A percentile compares a stretch with the other conserved stretches of the same genome.
These are phyloP conservation scores for Butyriboletus loyo DNA, from an alignment of 768 basidiomycete species.

Conservation along the genomic window DNA sequence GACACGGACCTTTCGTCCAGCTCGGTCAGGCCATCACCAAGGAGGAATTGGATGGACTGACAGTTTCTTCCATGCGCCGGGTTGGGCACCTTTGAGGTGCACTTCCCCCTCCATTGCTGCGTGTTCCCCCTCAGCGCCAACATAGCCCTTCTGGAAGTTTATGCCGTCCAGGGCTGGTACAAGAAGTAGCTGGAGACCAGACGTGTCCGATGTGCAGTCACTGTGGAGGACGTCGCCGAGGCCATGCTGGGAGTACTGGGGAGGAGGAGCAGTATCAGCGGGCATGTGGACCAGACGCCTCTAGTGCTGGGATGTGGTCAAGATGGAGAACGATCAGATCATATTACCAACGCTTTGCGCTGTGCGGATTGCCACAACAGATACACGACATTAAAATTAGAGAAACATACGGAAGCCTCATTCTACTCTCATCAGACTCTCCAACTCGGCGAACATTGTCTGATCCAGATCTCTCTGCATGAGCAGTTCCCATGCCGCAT, in stretches of 20 bases:
- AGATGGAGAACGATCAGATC: not conserved
- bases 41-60: conserved; percentile 41
- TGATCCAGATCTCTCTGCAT: conserved; percentile 72
- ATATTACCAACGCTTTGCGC: not conserved
- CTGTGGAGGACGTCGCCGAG: conserved; percentile 19
- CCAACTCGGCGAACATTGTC: conserved; percentile 73
- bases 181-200: conserved; percentile 65
- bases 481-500: conserved; percentile 68
- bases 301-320: not conserved
- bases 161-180: conserved; percentile 65
- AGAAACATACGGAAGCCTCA: conserved; percentile 23
- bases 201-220: conserved; percentile 17
- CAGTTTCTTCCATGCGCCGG: conserved; percentile 64
- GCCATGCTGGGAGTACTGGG: conserved; percentile 57
- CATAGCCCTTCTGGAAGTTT: conserved; percentile 81
- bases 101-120: conserved; percentile 87
- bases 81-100: conserved; percentile 70
- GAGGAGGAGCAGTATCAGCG: conserved; percentile 51
- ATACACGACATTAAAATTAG: conserved; percentile 12
- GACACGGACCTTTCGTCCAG: conserved; percentile 51
- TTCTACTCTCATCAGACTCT: conserved; percentile 71
- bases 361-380: conserved; percentile 13
- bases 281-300: conserved; percentile 16
- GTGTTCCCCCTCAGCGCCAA: conserved; percentile 79
- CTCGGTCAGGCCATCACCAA: conserved; percentile 12